A percentile compares a stretch with the other conserved stretches of the same genome.
phyloP scores from a whole-genome alignment of 129 eudicot genomes.

The Tanacetum coccineum region DNA sequence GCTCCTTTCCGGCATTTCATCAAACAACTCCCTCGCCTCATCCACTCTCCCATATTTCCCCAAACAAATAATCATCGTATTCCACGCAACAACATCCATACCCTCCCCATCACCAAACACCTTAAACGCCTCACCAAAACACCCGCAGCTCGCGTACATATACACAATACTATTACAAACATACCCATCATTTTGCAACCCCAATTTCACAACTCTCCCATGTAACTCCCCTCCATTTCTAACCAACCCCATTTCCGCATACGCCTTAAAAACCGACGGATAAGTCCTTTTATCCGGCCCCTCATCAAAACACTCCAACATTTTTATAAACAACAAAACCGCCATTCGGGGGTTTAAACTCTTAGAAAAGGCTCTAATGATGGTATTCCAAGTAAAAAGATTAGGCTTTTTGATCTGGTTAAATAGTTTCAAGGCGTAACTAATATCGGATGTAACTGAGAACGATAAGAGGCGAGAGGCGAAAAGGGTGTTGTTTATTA shows the following conservation, averaged over 20 bases:
- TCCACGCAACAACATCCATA: conserved; percentile 64
- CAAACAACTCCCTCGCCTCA: conserved; percentile 44
- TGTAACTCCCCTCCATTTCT: conserved; percentile 68
- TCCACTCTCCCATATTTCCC: conserved; percentile 48
- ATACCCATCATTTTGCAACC: conserved; percentile 51
- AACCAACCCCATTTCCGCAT: conserved; percentile 43
- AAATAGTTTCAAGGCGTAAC: conserved; percentile 52
- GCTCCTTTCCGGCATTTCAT: conserved; percentile 46
- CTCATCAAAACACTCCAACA: conserved; percentile 37
- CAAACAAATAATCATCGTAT: conserved; percentile 47
- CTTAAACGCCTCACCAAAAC: conserved; percentile 40
- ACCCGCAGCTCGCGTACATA: conserved; percentile 70
- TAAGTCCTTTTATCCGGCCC: conserved; percentile 57
- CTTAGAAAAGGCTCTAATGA: conserved; percentile 64
- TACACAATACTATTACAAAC: conserved; percentile 50
- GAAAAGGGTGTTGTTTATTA: conserved; percentile 44
- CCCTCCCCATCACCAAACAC: conserved; percentile 42
- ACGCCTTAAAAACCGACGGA: conserved; percentile 78
- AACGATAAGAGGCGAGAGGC: conserved; percentile 63
- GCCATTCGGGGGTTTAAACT: conserved; percentile 54
- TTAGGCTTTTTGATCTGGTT: conserved; percentile 39
- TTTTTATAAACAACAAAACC: conserved; percentile 41
- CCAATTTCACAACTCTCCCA: conserved; percentile 54
- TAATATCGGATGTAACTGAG: conserved; percentile 52
- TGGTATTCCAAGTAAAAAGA: conserved; percentile 57